phyloP scores from a whole-genome alignment of 176 grass and related monocot genomes.

The Zoysia pacifica region DNA sequence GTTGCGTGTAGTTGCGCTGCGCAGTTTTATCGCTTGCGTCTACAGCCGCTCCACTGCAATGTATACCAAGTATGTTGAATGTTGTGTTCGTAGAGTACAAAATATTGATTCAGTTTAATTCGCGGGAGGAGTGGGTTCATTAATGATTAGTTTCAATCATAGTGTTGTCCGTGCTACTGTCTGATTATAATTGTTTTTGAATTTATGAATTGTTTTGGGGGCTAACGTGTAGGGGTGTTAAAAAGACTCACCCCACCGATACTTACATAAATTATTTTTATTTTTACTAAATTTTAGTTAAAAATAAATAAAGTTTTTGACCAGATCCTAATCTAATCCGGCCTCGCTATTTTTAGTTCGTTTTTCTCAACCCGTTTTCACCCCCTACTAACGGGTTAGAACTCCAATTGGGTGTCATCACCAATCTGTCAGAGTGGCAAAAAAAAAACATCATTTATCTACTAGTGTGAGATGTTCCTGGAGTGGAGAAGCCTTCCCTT shows the following conservation, averaged over 20 bases:
- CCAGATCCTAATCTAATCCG: too few species aligned
- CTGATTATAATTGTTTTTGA: background rate
- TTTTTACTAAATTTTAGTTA: too few species aligned
- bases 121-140: background rate
- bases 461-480: conserved; percentile 31
- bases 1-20: background rate
- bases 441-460: conserved; percentile 31
- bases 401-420: conserved; percentile 29
- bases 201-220: conserved; percentile 1
- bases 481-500: conserved; percentile 1
- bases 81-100: background rate
- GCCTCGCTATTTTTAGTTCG: too few species aligned
- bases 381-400: conserved; percentile 5
- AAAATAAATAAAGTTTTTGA: too few species aligned
- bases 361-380: too few species aligned
- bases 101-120: background rate
- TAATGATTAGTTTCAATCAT: background rate
- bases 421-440: conserved; percentile 20
- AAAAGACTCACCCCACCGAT: too few species aligned
- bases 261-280: too few species aligned
- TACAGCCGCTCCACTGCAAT: background rate
- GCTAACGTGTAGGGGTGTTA: too few species aligned
- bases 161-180: background rate
- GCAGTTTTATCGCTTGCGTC: background rate
- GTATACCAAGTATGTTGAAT: background rate